Evolutionary conservation across 2,329 filamentous ascomycete species (phyloP).

Genomic region (Stagonosporopsis cucurbitacearum): DNA sequence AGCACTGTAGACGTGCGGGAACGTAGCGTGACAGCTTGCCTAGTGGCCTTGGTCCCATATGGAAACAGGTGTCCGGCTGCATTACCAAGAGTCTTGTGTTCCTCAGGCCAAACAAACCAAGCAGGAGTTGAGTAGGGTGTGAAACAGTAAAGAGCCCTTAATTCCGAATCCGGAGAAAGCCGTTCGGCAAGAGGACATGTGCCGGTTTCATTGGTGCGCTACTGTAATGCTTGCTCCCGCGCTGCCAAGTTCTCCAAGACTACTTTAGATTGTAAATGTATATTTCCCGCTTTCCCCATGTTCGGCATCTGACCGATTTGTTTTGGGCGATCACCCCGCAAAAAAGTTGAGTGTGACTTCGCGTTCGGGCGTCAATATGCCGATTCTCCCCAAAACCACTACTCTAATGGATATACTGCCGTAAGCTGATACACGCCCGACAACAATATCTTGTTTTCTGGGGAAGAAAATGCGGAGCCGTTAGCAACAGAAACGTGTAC

Average conservation of each 20-base stretch:
- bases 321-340: slow-evolving; percentile 15
- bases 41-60: slow-evolving; percentile 13
- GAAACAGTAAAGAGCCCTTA: slow-evolving; percentile 12
- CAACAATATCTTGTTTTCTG: background rate
- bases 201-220: slow-evolving; percentile 14
- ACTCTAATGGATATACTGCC: background rate
- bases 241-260: slow-evolving; percentile 16
- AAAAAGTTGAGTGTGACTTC: background rate
- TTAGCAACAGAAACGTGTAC: background rate
- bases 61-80: background rate
- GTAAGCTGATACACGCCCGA: background rate
- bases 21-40: slow-evolving; percentile 4
- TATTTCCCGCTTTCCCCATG: background rate
- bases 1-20: background rate
- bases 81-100: slow-evolving; percentile 5
- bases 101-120: background rate
- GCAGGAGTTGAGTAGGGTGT: slow-evolving; percentile 4
- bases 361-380: slow-evolving; percentile 9
- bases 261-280: slow-evolving; percentile 5
- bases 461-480: background rate
- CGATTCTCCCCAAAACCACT: background rate
- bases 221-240: slow-evolving; percentile 8
- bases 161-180: background rate
- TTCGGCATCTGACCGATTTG: background rate
- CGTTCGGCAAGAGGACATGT: background rate